A percentile compares a stretch with the other conserved stretches of the same genome.
phyloP scores from a whole-genome alignment of 495 filamentous ascomycete genomes.

The Sporormia fimetaria region DNA sequence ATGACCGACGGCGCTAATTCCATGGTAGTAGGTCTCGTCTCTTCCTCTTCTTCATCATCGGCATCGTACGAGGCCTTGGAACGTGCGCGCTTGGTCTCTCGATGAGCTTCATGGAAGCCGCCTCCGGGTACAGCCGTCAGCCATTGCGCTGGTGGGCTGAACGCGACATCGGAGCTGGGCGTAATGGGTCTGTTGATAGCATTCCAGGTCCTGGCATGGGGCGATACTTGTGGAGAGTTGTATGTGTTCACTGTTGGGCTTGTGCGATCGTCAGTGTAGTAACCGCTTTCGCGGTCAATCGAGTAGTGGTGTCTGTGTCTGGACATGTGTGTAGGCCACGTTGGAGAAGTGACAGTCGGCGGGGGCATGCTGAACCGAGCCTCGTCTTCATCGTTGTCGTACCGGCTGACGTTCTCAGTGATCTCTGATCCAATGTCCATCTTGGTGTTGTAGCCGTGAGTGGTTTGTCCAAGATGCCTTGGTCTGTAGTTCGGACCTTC shows the following conservation, averaged over 20 bases:
- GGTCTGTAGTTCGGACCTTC: conserved; percentile 5
- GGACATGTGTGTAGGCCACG: no score
- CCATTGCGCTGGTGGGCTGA: no score
- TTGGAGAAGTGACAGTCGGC: no score
- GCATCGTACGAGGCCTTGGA: conserved; percentile 7
- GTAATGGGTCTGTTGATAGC: conserved; percentile 22
- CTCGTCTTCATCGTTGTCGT: no score
- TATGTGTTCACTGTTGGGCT: conserved; percentile 21
- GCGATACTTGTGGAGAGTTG: conserved; percentile 22
- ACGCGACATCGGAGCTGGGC: no score
- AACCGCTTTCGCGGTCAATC: conserved; percentile 22
- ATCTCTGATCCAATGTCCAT: no score
- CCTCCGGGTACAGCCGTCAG: conserved; percentile 6
- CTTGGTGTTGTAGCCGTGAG: neutral
- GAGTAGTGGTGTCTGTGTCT: conserved; percentile 4
- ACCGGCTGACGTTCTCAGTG: no score
- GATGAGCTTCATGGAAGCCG: conserved; percentile 6
- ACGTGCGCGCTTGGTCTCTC: conserved; percentile 9
- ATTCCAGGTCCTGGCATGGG: conserved; percentile 15
- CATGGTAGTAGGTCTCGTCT: neutral
- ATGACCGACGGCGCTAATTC: no score
- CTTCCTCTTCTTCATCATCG: neutral
- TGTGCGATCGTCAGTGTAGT: conserved; percentile 16
- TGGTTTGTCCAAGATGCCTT: neutral
- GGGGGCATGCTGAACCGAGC: no score